These are phyloP conservation scores for Leptodontidium sp. DNA, from an alignment of 2,329 filamentous ascomycete genomes.

Conservation along the genomic window DNA sequence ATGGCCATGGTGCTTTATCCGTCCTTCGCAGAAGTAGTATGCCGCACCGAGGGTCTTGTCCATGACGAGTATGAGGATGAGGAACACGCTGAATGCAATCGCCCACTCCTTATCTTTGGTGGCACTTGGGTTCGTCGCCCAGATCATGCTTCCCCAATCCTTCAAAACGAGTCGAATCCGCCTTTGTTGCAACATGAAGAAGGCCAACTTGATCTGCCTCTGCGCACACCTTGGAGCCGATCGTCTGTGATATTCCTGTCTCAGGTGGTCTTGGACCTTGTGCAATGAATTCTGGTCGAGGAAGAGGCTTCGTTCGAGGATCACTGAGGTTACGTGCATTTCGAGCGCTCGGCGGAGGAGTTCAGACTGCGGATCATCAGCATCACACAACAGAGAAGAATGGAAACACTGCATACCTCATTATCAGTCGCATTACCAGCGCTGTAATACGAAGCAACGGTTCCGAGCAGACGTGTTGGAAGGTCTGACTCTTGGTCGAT, in stretches of 20 bases:
- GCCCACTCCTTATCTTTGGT: slow-evolving; percentile 45
- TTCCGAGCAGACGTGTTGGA: slow-evolving; percentile 38
- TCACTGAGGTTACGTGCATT: slow-evolving; percentile 43
- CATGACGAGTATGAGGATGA: slow-evolving; percentile 43
- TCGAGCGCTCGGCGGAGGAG: slow-evolving; percentile 44
- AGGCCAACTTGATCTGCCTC: slow-evolving; percentile 45
- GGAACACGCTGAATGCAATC: slow-evolving; percentile 44
- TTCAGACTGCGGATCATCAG: slow-evolving; percentile 38
- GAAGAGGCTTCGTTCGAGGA: slow-evolving; percentile 44
- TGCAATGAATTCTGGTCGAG: slow-evolving; percentile 41
- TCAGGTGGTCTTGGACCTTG: slow-evolving; percentile 38
- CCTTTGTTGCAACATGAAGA: slow-evolving; percentile 42
- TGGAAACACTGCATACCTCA: slow-evolving; percentile 37
- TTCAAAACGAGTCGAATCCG: slow-evolving; percentile 43
- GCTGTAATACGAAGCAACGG: slow-evolving; percentile 39
- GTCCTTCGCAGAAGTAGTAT: slow-evolving; percentile 39
- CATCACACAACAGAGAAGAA: background rate
- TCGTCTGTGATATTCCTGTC: slow-evolving; percentile 38
- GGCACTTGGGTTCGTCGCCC: slow-evolving; percentile 40
- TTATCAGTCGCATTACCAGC: slow-evolving; percentile 35
- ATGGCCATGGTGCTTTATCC: slow-evolving; percentile 38
- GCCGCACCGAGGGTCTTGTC: slow-evolving; percentile 40
- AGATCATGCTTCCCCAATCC: slow-evolving; percentile 46
- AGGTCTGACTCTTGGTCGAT: slow-evolving; percentile 40
- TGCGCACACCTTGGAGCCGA: slow-evolving; percentile 43